Evolutionary conservation across 2,329 filamentous ascomycete species (phyloP).

Genomic region (Pseudocercospora cruenta): DNA sequence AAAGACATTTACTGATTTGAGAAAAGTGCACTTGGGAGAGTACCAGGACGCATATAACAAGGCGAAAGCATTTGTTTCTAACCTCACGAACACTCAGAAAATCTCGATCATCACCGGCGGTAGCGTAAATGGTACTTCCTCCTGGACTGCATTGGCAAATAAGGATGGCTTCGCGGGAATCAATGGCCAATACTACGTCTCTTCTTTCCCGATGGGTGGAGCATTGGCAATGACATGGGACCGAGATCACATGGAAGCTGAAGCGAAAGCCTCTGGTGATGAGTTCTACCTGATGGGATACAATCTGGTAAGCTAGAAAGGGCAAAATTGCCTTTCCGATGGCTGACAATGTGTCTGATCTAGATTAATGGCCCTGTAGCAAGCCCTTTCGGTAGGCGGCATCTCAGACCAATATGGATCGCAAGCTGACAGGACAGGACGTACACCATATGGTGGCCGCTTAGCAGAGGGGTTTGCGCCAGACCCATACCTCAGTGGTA

Average conservation of each 20-base stretch:
- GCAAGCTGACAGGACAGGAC: background rate
- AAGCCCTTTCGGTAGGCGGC: slow-evolving; percentile 16
- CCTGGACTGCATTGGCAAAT: slow-evolving; percentile 28
- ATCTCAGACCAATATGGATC: no score
- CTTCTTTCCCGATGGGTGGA: slow-evolving; percentile 28
- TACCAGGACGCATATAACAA: slow-evolving; percentile 24
- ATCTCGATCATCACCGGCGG: slow-evolving; percentile 26
- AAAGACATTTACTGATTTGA: background rate
- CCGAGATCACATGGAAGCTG: slow-evolving; percentile 23
- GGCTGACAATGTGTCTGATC: background rate
- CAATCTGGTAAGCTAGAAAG: slow-evolving; percentile 16
- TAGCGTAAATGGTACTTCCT: slow-evolving; percentile 23
- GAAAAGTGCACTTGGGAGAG: slow-evolving; percentile 19
- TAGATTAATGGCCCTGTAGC: slow-evolving; percentile 28
- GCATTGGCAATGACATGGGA: slow-evolving; percentile 35
- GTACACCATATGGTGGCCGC: slow-evolving; percentile 51
- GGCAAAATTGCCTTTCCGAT: no score
- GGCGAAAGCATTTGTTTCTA: slow-evolving; percentile 19
- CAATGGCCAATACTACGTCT: slow-evolving; percentile 32
- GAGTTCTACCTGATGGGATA: slow-evolving; percentile 32
- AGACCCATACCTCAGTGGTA: slow-evolving; percentile 74
- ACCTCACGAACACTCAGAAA: slow-evolving; percentile 22
- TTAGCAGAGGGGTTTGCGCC: slow-evolving; percentile 73
- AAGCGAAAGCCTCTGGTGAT: slow-evolving; percentile 25
- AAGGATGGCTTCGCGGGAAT: slow-evolving; percentile 32